Percentiles rank a stretch among this genome's conserved stretches.
phyloP scores from a whole-genome alignment of 1,139 yeast genomes.

The Debaryomyces psychrophilus region DNA sequence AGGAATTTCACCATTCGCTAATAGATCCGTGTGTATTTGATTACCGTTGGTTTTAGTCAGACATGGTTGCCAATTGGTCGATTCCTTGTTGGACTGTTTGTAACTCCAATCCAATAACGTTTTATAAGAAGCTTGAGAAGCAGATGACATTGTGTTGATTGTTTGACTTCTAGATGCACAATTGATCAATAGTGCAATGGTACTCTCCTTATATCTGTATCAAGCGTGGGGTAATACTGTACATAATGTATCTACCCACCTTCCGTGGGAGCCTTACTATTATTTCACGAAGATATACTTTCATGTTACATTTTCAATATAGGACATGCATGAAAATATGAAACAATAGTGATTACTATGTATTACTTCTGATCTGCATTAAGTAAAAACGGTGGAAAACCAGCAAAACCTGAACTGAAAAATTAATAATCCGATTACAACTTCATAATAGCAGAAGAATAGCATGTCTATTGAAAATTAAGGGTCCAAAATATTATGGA shows the following conservation, averaged over 20 bases:
- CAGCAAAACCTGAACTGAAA: no score
- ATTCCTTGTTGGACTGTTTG: conserved; percentile 12
- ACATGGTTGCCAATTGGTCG: conserved; percentile 2
- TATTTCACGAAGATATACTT: neutral
- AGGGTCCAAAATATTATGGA: no score
- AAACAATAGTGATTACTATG: neutral
- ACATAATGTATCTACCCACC: neutral
- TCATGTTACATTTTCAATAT: neutral
- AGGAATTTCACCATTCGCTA: conserved; percentile 37
- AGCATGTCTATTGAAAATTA: no score
- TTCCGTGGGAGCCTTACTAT: neutral
- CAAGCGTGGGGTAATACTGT: conserved; percentile 3
- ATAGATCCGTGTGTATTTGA: conserved; percentile 43
- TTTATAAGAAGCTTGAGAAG: neutral
- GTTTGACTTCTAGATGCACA: neutral
- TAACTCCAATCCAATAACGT: conserved; percentile 15
- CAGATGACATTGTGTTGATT: neutral
- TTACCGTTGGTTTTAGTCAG: conserved; percentile 14
- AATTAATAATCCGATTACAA: no score
- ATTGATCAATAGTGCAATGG: neutral
- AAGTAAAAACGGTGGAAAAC: neutral
- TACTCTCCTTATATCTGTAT: neutral
- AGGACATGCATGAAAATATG: neutral
- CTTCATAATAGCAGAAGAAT: no score
- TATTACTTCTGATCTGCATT: neutral